Conservation (phyloP, 2,329 filamentous ascomycete genomes). For the Fusarium sp. region DNA sequence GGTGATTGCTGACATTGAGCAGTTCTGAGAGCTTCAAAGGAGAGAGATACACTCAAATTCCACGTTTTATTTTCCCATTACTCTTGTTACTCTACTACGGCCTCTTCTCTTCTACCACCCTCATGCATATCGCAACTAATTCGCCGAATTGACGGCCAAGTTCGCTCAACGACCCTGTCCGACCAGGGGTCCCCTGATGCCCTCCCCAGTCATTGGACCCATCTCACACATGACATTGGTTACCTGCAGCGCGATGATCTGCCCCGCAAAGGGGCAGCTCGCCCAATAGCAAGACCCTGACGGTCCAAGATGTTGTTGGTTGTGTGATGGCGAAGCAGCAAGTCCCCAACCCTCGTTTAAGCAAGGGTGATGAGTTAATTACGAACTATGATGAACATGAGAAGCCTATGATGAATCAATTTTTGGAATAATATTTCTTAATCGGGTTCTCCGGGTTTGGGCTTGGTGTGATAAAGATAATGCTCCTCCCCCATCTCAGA, state of each 20-base stretch:
- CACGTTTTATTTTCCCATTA: not conserved
- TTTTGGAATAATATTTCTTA: not conserved
- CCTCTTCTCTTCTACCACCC: not conserved
- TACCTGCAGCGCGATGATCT: not conserved
- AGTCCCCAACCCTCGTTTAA: not conserved
- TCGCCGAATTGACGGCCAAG: not conserved
- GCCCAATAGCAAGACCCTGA: not conserved
- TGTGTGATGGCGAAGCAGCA: not conserved
- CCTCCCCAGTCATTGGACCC: not conserved
- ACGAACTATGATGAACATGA: not conserved
- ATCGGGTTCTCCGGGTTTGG: not conserved
- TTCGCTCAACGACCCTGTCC: not conserved
- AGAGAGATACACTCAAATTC: not conserved
- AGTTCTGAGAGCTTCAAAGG: not conserved
- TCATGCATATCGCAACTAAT: not conserved
- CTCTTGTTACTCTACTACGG: not conserved
- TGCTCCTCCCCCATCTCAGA: not conserved
- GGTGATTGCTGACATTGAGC: not conserved
- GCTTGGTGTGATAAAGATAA: not conserved
- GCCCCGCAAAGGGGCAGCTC: not conserved
- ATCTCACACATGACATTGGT: not conserved
- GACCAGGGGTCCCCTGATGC: not conserved
- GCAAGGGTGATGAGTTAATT: not conserved
- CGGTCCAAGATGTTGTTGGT: not conserved
- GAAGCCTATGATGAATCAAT: not conserved